phyloP scores from a whole-genome alignment of 2,329 filamentous ascomycete genomes.

The Bipolaris sorokiniana region DNA sequence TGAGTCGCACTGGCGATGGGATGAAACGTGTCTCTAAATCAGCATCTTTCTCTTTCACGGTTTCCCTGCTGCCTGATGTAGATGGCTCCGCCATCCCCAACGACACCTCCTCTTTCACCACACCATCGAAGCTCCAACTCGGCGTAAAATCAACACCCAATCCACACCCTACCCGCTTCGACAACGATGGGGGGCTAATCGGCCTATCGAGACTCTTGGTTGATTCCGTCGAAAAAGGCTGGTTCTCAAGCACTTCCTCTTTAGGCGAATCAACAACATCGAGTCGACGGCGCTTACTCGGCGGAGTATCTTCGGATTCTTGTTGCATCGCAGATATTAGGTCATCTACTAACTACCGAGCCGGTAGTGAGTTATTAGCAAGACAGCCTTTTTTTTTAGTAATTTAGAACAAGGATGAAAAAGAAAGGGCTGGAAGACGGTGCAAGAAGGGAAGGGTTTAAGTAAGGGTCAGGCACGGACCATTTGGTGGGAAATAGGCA shows the following conservation, averaged over 20 bases:
- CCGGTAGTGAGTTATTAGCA: not conserved
- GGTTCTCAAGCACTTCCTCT: constrained; percentile 5
- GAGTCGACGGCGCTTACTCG: constrained; percentile 40
- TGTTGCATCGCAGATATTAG: constrained; percentile 14
- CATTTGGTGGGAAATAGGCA: constrained; percentile 7
- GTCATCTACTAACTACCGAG: not conserved
- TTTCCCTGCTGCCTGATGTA: not conserved
- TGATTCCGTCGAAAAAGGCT: not conserved
- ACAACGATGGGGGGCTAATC: constrained; percentile 40
- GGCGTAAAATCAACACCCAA: constrained; percentile 2
- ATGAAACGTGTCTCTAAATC: constrained; percentile 30
- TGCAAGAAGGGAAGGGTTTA: not conserved
- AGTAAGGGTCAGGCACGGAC: constrained; percentile 10
- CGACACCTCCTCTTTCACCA: constrained; percentile 19
- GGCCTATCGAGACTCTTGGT: constrained; percentile 25
- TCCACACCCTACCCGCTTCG: constrained; percentile 18
- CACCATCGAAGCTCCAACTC: constrained; percentile 24
- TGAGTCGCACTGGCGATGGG: constrained; percentile 74
- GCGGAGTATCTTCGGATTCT: constrained; percentile 12
- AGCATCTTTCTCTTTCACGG: not conserved
- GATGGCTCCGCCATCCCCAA: not conserved
- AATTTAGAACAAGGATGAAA: no score
- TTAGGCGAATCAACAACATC: constrained; percentile 7
- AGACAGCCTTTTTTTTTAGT: no score
- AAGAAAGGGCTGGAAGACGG: not conserved